Base-by-base conservation (phyloP, 2,329 filamentous ascomycete genomes). In the Pseudomassariella vexata region DNA sequence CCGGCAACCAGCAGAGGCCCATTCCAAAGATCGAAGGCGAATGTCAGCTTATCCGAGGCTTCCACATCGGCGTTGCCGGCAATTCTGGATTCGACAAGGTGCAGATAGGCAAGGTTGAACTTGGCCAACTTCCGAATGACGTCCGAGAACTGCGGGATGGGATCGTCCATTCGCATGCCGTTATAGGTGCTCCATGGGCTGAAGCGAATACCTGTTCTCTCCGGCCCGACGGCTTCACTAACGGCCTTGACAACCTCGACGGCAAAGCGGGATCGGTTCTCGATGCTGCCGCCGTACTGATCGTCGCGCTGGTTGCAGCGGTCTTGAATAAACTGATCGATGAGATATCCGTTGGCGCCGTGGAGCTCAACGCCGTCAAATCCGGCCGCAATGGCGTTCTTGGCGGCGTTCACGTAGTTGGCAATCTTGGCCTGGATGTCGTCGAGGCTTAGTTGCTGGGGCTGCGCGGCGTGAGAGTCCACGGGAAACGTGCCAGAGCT, bases 361-460 rank as follows among this genome's bases (percentile, higher is more conserved):
- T 73, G 66, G 3, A 66, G 50, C 40, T 89, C 84, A 27, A 89
- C 73, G 1, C 76, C 78, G 45, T 90, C 84, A 19, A 82, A 81
- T 0, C 84, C 84, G 1, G 74, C 76, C 30, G 64, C 60, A 0
- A 85, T 53, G 0, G 82, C 71, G 8, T 75, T 65, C 41, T 65
- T 63, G 0, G 69, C 57, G 0, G 72, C 70, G 0, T 59, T 63
- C 0, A 65, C 70, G 52, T 70, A 86, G 0, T 73, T 73, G 1
- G 55, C 49, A 41, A 81, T 77, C 38, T 79, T 64, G 2, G 66
- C 53, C 28, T 76, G 59, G 31, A 89, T 87, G 17, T 87, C 81
- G 0, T 68, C 56, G 9, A 70, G 56, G 0, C 73, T 79, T 72
- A 89, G 74, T 4, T 69, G 74, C 32, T 70, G 73, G 1, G 82